Base-by-base conservation (phyloP, 78 protist species). In the Cavenderia fasciculata region DNA sequence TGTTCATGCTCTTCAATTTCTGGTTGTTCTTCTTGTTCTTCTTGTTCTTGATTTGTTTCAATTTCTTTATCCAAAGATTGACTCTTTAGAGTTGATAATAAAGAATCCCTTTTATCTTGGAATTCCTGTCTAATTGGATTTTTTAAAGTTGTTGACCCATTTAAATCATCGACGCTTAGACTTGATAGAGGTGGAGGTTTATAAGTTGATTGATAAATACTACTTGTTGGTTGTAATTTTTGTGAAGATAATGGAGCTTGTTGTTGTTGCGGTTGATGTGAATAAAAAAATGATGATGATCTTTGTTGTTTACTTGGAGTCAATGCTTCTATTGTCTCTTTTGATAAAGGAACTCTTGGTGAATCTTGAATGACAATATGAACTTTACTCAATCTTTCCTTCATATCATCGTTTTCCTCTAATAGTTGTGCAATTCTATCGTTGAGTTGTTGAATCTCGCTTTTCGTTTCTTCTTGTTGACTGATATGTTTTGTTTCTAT, bases 401-500 rank as follows among this genome's bases (percentile, higher is more conserved):
- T 82, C 90, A 82, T 82, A 57, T 82, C 90, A 4, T 82, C 61
- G 33, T 82, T 82, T 54, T 82, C 90, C 0, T 36, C 31, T 27
- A 52, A 31, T 27, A 82, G 47, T 0, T 10, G 29, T 5, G 65
- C 56, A n/a, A 87, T 68, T 29, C 57, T 72, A 8, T 87, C 86
- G 38, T 63, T 59, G 21, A 76, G 72, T 4, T 68, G 59, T 44
- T 86, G 56, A 43, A 70, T 59, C 11, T 86, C 93, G n/a, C n/a
- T n/a, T n/a, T n/a, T n/a, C n/a, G n/a, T n/a, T n/a, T n/a, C n/a
- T n/a, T n/a, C n/a, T n/a, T n/a, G n/a, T n/a, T n/a, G n/a, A n/a
- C n/a, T n/a, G n/a, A n/a, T n/a, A n/a, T n/a, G n/a, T n/a, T n/a
- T n/a, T n/a, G n/a, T n/a, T n/a, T n/a, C n/a, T n/a, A n/a, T n/a